Evolutionary conservation across 805 yeast genomes (phyloP).

Genomic region (Candida patagonica): DNA sequence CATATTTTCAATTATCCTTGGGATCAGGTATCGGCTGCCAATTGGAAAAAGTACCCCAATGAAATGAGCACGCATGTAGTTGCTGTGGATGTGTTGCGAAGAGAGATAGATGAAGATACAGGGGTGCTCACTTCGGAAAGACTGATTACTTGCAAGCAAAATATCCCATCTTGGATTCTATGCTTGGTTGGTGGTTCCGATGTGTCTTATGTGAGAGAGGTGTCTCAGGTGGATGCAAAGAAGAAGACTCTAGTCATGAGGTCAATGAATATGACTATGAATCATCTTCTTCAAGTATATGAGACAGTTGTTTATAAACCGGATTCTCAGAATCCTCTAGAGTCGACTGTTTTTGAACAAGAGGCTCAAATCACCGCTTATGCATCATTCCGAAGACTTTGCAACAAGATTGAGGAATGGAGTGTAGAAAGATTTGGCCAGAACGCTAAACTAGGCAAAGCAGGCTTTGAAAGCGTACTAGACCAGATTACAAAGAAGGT

Average conservation of each 20-base stretch:
- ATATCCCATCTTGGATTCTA: slow-evolving; percentile 75
- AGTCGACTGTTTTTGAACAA: slow-evolving; percentile 61
- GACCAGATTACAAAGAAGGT: slow-evolving; percentile 25
- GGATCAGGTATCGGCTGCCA: slow-evolving; percentile 92
- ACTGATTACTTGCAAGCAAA: slow-evolving; percentile 78
- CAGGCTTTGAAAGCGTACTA: slow-evolving; percentile 79
- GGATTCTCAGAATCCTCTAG: slow-evolving; percentile 41
- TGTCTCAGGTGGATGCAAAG: slow-evolving; percentile 69
- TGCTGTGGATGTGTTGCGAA: slow-evolving; percentile 77
- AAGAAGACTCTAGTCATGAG: slow-evolving; percentile 62
- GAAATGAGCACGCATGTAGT: slow-evolving; percentile 86
- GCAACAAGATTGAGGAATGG: slow-evolving; percentile 88
- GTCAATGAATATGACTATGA: slow-evolving; percentile 80
- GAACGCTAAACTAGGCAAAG: slow-evolving; percentile 73
- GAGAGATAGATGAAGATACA: slow-evolving; percentile 51
- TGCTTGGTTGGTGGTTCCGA: slow-evolving; percentile 58
- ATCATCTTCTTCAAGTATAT: slow-evolving; percentile 62
- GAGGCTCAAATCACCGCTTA: slow-evolving; percentile 85
- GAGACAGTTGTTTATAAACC: slow-evolving; percentile 84
- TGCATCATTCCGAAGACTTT: slow-evolving; percentile 56
- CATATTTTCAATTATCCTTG: slow-evolving; percentile 77
- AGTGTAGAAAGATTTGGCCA: slow-evolving; percentile 79
- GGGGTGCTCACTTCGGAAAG: slow-evolving; percentile 69
- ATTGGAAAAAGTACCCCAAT: slow-evolving; percentile 97
- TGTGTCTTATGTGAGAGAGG: slow-evolving; percentile 76